Base-by-base conservation (phyloP, 345 rosid genomes). In the Melaleuca quinquenervia region DNA sequence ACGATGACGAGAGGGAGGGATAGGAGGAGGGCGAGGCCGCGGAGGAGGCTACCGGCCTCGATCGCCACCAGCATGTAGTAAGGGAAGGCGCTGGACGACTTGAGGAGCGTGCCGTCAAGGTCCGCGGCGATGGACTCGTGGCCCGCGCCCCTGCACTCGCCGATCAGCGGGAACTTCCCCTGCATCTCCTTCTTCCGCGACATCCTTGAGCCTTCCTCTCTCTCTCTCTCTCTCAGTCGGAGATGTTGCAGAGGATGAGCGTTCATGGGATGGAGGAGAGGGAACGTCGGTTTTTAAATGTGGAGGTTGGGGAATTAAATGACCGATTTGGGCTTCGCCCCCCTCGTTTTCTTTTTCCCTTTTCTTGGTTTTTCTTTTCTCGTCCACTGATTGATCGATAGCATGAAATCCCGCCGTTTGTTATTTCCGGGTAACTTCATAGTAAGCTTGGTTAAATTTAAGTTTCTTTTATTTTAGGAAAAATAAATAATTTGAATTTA, bases 11-110 rank as follows among this genome's bases (percentile, higher is more conserved):
- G 5, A 6, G 99, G 99, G 22, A 95, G 90, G 8, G 97, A 95
- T 21, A 93, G 94, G 60, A 96, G 96, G 44, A 96, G 94, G 80
- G 90, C 84, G 15, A 95, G 90, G 32, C 98, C 99, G n/a, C 99
- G 97, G 32, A 96, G 87, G 50, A 95, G 90, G 88, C 98, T 94
- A 2, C 99, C 98, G 32, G 99, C 99, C 89, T 95, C 99, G 32
- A 95, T 55, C 5, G 99, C 99, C 0, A 96, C 93, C 1, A 96
- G 97, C 98, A 96, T 93, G 89, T 94, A 96, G 94, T 96, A 96
- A 21, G 99, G 97, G 70, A 96, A 92, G 11, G 98, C 93, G 92
- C 98, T 96, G 51, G 95, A 87, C 3, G 96, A 94, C n/a, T 90
- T 58, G 21, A 95, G 95, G 21, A 96, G 94, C 29, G 99, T 96